phyloP scores from a whole-genome alignment of 768 basidiomycete species.

The Russula sp. region DNA sequence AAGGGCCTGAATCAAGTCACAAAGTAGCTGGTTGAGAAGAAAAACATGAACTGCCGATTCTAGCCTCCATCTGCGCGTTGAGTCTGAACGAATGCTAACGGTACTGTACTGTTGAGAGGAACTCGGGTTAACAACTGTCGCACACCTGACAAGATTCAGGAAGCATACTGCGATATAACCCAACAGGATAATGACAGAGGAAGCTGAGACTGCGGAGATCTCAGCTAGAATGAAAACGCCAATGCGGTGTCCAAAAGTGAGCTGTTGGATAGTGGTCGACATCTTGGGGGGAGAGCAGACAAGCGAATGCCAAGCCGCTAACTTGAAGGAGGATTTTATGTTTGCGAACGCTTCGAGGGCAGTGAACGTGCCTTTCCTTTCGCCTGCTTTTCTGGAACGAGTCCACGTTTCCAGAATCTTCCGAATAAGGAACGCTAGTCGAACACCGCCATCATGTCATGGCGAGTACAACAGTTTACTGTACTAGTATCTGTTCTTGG shows the following conservation, averaged over 20 bases:
- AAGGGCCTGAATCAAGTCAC: slow-evolving; percentile 29
- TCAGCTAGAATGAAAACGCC: slow-evolving; percentile 28
- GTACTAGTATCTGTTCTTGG: too few relatives aligned
- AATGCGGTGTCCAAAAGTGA: slow-evolving; percentile 26
- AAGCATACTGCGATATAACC: slow-evolving; percentile 26
- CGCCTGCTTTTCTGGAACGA: too few relatives aligned
- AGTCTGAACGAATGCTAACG: slow-evolving; percentile 20
- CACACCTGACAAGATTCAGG: not conserved
- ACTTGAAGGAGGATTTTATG: not conserved
- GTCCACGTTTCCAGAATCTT: too few relatives aligned
- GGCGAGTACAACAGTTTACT: too few relatives aligned
- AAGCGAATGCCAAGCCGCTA: too few relatives aligned
- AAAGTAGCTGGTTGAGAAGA: slow-evolving; percentile 28
- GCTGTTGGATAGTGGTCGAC: not conserved
- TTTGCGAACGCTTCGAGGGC: not conserved
- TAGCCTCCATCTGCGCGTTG: slow-evolving; percentile 21
- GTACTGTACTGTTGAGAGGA: slow-evolving; percentile 23
- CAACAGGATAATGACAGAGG: slow-evolving; percentile 23
- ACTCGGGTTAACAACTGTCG: not conserved
- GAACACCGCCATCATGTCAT: too few relatives aligned
- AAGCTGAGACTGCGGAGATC: slow-evolving; percentile 27
- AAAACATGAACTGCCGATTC: slow-evolving; percentile 29
- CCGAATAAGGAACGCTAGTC: too few relatives aligned
- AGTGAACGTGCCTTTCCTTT: not conserved
- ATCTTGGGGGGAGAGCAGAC: not conserved